Conservation (phyloP, 768 basidiomycete species). For the Boletellus sp. region DNA sequence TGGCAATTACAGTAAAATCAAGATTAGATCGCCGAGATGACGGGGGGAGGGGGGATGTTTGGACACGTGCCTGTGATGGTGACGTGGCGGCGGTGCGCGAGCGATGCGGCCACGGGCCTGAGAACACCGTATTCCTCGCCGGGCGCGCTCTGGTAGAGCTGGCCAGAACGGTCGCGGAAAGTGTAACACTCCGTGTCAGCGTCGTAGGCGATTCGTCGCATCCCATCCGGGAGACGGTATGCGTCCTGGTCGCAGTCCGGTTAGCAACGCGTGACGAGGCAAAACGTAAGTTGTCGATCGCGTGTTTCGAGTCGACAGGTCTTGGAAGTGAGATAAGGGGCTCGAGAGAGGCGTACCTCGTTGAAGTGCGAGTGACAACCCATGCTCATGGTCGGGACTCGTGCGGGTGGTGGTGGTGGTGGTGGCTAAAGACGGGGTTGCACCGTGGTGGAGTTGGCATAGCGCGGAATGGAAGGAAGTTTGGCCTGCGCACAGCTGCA, state of each 20-base stretch:
- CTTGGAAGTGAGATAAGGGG: not conserved
- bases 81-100: slow-evolving; percentile 24
- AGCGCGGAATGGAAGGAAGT: not conserved
- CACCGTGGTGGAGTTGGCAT: not conserved
- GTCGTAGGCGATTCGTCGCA: slow-evolving; percentile 51
- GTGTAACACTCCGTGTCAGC: slow-evolving; percentile 49
- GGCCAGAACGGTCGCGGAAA: slow-evolving; percentile 45
- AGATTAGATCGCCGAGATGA: too few relatives aligned
- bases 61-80: slow-evolving; percentile 18
- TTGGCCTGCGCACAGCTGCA: not conserved
- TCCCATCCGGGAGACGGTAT: slow-evolving; percentile 38
- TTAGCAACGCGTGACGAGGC: not conserved
- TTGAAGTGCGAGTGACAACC: slow-evolving; percentile 22
- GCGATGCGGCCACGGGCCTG: slow-evolving; percentile 30
- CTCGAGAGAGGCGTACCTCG: slow-evolving; percentile 17
- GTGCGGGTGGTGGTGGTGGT: slow-evolving; percentile 2
- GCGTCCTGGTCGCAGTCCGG: slow-evolving; percentile 29
- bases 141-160: slow-evolving; percentile 42
- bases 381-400: not conserved
- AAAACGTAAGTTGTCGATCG: not conserved
- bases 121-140: slow-evolving; percentile 45
- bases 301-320: not conserved
- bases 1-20: too few relatives aligned
- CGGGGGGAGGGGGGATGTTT: too few relatives aligned
- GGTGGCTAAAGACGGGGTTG: slow-evolving; percentile 1